Evolutionary conservation across 805 yeast genomes (phyloP), one percentile per base, ranked within the genome.

Genomic region (Ogataea salicorniae): DNA sequence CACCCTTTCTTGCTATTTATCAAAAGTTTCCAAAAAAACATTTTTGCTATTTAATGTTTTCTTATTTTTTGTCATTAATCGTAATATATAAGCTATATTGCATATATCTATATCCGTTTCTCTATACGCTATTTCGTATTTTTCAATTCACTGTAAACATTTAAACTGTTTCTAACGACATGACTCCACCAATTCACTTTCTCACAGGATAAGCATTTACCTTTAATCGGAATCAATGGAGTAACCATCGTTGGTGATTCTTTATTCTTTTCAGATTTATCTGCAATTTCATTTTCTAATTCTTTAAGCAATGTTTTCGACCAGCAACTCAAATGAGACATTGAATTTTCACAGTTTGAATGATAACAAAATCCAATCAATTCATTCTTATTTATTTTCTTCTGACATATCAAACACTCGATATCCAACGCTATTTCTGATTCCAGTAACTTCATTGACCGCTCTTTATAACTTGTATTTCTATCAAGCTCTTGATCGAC

Each of bases 311-410:
- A 50, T 5, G 38, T 29, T 8, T 53, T 46, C 5, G 67, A 63
- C 54, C 69, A 54, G 51, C 79, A 74, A 1, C 55, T 35, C 35
- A 73, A 49, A 56, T 74, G 77, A 41, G 57, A 64, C 4, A 60
- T 43, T 1, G 55, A 52, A 6, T 45, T 46, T 9, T 26, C 31
- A 52, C 75, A 73, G 6, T 47, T 46, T 6, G 37, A 22, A 38
- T 57, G 52, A 39, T 48, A 46, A 39, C 74, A 69, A 5, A 60
- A 43, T 2, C 63, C 55, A 2, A 35, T 20, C 7, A 16, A 7
- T 36, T 59, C 59, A 51, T 15, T 42, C 6, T 22, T 41, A 15
- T 52, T 66, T 43, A 41, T 41, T 17, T 34, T 50, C 37, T 16
- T 43, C 23, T 37, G 45, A 42, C 59, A 64, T 22, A 55, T 22